Evolutionary conservation across 2,329 filamentous ascomycete genomes (phyloP).

Genomic region (Stylonectria norvegica): DNA sequence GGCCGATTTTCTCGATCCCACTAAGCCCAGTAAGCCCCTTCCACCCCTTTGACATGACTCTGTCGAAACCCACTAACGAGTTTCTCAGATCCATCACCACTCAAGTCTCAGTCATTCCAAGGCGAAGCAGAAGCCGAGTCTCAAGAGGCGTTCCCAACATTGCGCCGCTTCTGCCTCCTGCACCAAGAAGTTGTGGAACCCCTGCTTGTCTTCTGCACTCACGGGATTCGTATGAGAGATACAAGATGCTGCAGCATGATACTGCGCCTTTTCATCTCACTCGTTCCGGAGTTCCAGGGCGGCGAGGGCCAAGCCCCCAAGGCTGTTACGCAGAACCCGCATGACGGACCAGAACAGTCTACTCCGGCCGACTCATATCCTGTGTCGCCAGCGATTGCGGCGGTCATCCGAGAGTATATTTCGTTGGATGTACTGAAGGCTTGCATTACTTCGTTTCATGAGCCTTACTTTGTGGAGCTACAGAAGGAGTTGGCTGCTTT

Average conservation of each 20-base stretch:
- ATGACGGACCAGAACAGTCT: slow-evolving; percentile 26
- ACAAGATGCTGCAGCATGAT: slow-evolving; percentile 83
- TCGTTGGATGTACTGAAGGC: slow-evolving; percentile 84
- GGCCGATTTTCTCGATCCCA: slow-evolving; percentile 80
- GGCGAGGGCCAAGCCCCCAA: slow-evolving; percentile 29
- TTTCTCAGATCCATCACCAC: slow-evolving; percentile 31
- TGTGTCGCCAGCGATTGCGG: slow-evolving; percentile 52
- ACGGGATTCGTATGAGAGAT: slow-evolving; percentile 86
- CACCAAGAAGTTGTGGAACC: slow-evolving; percentile 79
- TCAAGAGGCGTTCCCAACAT: slow-evolving; percentile 49
- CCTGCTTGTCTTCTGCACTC: slow-evolving; percentile 85
- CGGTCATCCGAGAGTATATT: slow-evolving; percentile 83
- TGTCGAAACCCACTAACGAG: slow-evolving; percentile 11
- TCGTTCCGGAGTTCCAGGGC: slow-evolving; percentile 79
- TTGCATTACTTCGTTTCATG: slow-evolving; percentile 85
- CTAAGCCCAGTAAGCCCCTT: slow-evolving; percentile 54
- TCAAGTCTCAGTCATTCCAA: slow-evolving; percentile 25
- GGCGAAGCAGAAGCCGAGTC: slow-evolving; percentile 24
- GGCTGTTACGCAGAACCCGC: slow-evolving; percentile 16
- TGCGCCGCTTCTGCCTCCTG: slow-evolving; percentile 79
- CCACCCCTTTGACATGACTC: not conserved
- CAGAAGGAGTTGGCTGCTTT: slow-evolving; percentile 88
- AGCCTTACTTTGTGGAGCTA: slow-evolving; percentile 93
- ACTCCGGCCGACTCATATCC: slow-evolving; percentile 38
- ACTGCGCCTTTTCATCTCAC: slow-evolving; percentile 78